Evolutionary conservation across 2,329 filamentous ascomycete genomes (phyloP).

Genomic region (Coniochaeta sp.): DNA sequence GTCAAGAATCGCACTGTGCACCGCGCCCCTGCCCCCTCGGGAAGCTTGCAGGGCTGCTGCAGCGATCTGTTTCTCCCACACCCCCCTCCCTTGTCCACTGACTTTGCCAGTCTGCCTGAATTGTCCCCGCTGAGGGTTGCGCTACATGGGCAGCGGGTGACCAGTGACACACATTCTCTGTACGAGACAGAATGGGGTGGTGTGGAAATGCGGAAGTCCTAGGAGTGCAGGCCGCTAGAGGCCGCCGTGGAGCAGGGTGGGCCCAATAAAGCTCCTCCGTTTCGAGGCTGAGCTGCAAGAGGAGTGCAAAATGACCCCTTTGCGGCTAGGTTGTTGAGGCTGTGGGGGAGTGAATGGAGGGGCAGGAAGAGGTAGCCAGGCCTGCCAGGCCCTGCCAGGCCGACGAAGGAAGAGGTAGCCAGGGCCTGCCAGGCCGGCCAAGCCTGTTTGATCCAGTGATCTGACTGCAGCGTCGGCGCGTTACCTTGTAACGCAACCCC

Average conservation of each 20-base stretch:
- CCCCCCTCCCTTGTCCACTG: not conserved
- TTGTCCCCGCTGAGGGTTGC: not conserved
- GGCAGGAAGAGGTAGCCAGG: not conserved
- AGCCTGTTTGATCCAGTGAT: constrained; percentile 1
- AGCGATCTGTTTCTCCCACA: not conserved
- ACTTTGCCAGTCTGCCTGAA: not conserved
- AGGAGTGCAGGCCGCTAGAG: not conserved
- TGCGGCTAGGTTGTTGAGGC: constrained; percentile 1
- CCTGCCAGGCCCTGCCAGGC: not conserved
- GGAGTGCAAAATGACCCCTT: not conserved
- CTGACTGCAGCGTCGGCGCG: not conserved
- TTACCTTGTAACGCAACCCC: not conserved
- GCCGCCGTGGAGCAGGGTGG: not conserved
- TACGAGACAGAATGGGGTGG: not conserved
- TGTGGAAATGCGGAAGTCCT: not conserved
- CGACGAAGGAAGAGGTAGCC: not conserved
- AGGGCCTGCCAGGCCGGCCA: not conserved
- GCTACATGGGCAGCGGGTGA: not conserved
- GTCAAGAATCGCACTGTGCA: not conserved
- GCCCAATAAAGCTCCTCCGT: not conserved
- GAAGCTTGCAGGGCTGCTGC: not conserved
- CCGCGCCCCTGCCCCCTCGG: not conserved
- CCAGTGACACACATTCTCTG: not conserved
- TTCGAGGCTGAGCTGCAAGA: not conserved
- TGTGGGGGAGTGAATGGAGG: not conserved